Percentiles rank a stretch among this genome's conserved stretches.
phyloP scores from a whole-genome alignment of 768 basidiomycete species.

The Lactarius sp. region DNA sequence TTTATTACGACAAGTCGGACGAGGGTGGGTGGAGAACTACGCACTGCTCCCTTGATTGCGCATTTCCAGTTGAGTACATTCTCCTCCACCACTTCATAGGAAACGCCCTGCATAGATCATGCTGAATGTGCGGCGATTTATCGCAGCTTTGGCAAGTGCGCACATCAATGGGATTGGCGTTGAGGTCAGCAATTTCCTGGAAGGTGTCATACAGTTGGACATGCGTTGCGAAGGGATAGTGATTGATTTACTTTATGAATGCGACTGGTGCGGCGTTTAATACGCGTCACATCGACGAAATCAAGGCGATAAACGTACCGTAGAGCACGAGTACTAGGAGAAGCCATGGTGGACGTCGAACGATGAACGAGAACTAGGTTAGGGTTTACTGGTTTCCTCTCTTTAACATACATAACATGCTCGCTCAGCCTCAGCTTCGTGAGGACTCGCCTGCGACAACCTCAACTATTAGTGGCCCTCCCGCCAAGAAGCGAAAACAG shows the following conservation, averaged over 20 bases:
- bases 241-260: slow-evolving; percentile 57
- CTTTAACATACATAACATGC: neutral
- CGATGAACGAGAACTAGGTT: slow-evolving; percentile 13
- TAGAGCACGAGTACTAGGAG: neutral
- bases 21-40: slow-evolving; percentile 34
- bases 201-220: slow-evolving; percentile 3
- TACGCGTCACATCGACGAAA: neutral
- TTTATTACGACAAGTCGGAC: slow-evolving; percentile 16
- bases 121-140: slow-evolving; percentile 13
- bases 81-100: slow-evolving; percentile 59
- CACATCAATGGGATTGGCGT: slow-evolving; percentile 61
- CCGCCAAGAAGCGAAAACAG: slow-evolving; percentile 24
- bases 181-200: slow-evolving; percentile 66
- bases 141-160: slow-evolving; percentile 21
- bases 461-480: slow-evolving; percentile 6
- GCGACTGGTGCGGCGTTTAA: slow-evolving; percentile 41
- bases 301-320: slow-evolving; percentile 10
- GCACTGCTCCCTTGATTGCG: slow-evolving; percentile 65
- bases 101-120: slow-evolving; percentile 46
- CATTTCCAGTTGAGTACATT: slow-evolving; percentile 79
- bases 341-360: slow-evolving; percentile 1
- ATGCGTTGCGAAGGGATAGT: neutral
- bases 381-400: slow-evolving; percentile 18
- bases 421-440: slow-evolving; percentile 14
- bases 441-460: slow-evolving; percentile 32